Evolutionary conservation across 441 rosid genomes (phyloP).

Genomic region (Populus hybrid): DNA sequence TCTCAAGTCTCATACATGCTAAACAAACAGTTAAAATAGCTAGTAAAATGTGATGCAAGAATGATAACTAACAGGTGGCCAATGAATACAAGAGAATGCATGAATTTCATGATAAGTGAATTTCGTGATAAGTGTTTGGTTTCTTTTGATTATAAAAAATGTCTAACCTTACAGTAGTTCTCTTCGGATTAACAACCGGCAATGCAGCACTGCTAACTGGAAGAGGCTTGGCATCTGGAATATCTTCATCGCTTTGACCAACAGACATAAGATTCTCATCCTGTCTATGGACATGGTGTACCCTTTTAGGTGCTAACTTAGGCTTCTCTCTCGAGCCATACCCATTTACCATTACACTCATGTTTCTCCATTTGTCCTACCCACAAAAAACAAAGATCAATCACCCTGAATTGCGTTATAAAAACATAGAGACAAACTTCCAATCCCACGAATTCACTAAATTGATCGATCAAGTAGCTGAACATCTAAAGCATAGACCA

Average conservation of each 20-base stretch:
- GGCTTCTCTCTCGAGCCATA: conserved; percentile 82
- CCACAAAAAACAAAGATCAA: conserved; percentile 4
- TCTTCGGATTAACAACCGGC: conserved; percentile 51
- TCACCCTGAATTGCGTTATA: conserved; percentile 1
- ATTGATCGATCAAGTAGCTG: not conserved
- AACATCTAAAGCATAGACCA: not conserved
- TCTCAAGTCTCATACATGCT: not conserved
- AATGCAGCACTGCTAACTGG: conserved; percentile 36
- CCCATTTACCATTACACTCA: conserved; percentile 97
- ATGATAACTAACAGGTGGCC: not conserved
- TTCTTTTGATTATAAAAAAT: not conserved
- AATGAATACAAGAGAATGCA: not conserved
- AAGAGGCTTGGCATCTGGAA: conserved; percentile 49
- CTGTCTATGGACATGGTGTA: conserved; percentile 43
- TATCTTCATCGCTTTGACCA: conserved; percentile 70
- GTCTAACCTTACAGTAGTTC: conserved; percentile 71
- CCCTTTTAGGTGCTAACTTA: conserved; percentile 62
- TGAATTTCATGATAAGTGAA: not conserved
- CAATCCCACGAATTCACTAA: not conserved
- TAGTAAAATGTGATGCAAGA: not conserved
- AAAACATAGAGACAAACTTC: not conserved
- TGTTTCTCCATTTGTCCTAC: conserved; percentile 98
- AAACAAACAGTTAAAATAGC: not conserved
- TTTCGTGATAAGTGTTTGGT: not conserved
- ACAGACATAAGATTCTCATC: conserved; percentile 51